A percentile compares a stretch with the other conserved stretches of the same genome.
Evolutionary conservation across 306 rosid species (phyloP).

Genomic region (Gynostemma pentaphyllum): DNA sequence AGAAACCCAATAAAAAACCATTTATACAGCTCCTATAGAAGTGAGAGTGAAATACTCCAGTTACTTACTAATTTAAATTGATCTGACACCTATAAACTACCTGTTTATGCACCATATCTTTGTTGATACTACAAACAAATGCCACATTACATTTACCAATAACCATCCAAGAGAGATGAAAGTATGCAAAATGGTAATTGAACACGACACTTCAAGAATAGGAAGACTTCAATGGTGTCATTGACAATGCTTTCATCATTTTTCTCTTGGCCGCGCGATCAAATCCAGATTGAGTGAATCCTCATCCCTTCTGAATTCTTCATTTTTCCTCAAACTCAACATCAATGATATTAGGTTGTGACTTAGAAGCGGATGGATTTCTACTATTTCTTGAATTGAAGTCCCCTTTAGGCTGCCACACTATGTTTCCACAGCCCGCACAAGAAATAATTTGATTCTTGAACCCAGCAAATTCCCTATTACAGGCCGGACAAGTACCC

Average conservation of each 20-base stretch:
- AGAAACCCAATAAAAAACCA: not conserved
- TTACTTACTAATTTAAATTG: not conserved
- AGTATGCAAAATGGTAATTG: not conserved
- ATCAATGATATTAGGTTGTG: slow-evolving; percentile 68
- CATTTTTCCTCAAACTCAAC: slow-evolving; percentile 94
- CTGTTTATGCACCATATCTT: not conserved
- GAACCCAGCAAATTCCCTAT: slow-evolving; percentile 67
- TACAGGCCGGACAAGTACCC: slow-evolving; percentile 95
- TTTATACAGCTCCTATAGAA: not conserved
- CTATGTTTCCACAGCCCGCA: slow-evolving; percentile 73
- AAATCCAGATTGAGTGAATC: not conserved
- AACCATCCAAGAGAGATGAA: slow-evolving; percentile 1
- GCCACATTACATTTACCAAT: slow-evolving; percentile 6
- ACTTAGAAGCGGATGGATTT: slow-evolving; percentile 44
- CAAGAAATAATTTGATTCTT: slow-evolving; percentile 75
- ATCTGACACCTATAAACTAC: not conserved
- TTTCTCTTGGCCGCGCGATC: not conserved
- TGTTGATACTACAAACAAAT: slow-evolving; percentile 10
- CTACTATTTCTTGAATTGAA: slow-evolving; percentile 38
- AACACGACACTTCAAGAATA: not conserved
- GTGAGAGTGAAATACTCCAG: not conserved
- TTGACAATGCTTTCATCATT: not conserved
- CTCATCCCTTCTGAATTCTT: not conserved
- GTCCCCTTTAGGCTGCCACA: slow-evolving; percentile 91
- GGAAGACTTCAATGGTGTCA: not conserved